Percentiles rank a stretch among this genome's conserved stretches.
phyloP scores from a whole-genome alignment of 2,329 filamentous ascomycete genomes.

The Colletotrichum gloeosporioides region DNA sequence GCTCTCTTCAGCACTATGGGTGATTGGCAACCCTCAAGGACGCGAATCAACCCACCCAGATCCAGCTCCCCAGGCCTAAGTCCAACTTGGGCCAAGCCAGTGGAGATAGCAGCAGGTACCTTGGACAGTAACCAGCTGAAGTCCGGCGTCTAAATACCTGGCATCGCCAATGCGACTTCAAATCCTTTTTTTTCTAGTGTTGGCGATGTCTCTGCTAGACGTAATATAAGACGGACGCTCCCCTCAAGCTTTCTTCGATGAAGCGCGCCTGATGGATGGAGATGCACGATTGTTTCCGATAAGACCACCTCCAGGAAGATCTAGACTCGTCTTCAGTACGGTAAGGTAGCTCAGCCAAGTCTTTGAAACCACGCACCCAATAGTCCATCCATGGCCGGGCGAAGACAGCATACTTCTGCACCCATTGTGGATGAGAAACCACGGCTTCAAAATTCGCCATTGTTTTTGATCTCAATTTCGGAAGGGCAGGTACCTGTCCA shows the following conservation, averaged over 20 bases:
- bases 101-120: background rate
- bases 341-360: background rate
- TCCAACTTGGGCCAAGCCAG: background rate
- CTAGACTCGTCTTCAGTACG: background rate
- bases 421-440: background rate
- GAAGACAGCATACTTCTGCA: background rate
- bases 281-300: background rate
- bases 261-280: background rate
- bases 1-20: background rate
- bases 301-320: background rate
- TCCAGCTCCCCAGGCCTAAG: background rate
- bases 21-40: background rate
- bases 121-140: background rate
- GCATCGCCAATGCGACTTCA: background rate
- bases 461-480: background rate
- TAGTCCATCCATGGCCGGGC: background rate
- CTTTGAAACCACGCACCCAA: background rate
- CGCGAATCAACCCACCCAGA: background rate
- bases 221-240: background rate
- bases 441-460: background rate
- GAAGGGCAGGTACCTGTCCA: background rate
- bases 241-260: background rate
- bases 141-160: background rate
- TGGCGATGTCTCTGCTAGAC: background rate
- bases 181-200: background rate